Conservation (phyloP, 768 basidiomycete species). For the Tulasnella sp. region DNA sequence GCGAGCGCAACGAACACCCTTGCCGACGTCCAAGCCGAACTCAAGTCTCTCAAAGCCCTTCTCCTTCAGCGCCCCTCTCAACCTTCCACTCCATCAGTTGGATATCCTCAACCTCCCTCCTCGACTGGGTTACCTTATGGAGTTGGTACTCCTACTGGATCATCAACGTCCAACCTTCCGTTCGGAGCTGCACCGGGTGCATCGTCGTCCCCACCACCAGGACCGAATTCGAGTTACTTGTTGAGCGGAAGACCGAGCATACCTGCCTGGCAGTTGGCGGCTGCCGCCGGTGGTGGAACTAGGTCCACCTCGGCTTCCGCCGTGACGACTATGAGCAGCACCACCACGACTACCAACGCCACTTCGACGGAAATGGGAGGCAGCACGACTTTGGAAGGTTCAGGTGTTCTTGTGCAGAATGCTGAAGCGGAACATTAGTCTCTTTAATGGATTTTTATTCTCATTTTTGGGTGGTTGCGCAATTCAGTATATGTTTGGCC, state of each 20-base stretch:
- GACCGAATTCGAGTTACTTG: neutral
- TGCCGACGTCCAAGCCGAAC: slow-evolving; percentile 83
- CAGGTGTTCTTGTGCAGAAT: neutral
- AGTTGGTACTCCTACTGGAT: neutral
- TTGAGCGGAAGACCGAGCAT: slow-evolving; percentile 49
- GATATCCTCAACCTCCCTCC: slow-evolving; percentile 27
- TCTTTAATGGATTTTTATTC: too few relatives aligned
- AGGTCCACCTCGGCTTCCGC: neutral
- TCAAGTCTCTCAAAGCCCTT: slow-evolving; percentile 89
- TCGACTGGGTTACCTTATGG: neutral
- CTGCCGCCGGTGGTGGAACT: slow-evolving; percentile 19
- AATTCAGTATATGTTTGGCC: too few relatives aligned
- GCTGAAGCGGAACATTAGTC: neutral
- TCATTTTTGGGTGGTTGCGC: too few relatives aligned
- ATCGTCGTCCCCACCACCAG: neutral
- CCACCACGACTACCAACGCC: neutral
- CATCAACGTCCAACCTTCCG: neutral
- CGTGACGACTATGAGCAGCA: neutral
- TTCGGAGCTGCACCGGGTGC: neutral
- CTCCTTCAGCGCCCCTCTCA: slow-evolving; percentile 44
- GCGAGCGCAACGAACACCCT: slow-evolving; percentile 45
- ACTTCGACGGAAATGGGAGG: neutral
- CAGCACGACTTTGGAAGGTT: neutral
- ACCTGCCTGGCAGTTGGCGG: slow-evolving; percentile 85
- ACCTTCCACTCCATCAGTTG: neutral